Percentiles rank a stretch among this genome's conserved stretches.
Evolutionary conservation across 2,329 filamentous ascomycete species (phyloP).

Genomic region (Xylariaceae sp.): DNA sequence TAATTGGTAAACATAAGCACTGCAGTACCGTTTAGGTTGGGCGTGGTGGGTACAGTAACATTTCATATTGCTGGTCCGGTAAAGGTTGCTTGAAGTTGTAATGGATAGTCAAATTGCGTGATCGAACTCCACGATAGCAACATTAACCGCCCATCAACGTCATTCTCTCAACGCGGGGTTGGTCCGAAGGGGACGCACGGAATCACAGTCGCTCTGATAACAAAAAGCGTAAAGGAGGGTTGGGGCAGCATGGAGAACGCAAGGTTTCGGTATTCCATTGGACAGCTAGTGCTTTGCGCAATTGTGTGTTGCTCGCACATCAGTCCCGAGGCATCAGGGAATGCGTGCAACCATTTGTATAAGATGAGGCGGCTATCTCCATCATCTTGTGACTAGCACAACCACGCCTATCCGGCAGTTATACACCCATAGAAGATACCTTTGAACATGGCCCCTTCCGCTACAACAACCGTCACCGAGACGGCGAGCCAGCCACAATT

Average conservation of each 20-base stretch:
- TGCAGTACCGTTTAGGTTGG: too few species aligned
- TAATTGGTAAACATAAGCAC: too few species aligned
- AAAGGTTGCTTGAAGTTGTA: constrained; percentile 1
- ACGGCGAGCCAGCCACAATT: constrained; percentile 28
- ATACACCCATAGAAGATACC: background rate
- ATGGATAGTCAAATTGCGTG: constrained; percentile 36
- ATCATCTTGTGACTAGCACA: too few species aligned
- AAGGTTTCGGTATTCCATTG: constrained; percentile 33
- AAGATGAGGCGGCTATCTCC: constrained; percentile 4
- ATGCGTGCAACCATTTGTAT: constrained; percentile 3
- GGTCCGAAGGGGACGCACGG: background rate
- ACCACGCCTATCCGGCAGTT: too few species aligned
- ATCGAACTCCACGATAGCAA: constrained; percentile 41
- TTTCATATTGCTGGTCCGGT: too few species aligned
- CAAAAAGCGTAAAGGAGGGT: constrained; percentile 15
- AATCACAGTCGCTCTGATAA: constrained; percentile 9
- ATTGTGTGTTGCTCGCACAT: constrained; percentile 40
- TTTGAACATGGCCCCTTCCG: constrained; percentile 41
- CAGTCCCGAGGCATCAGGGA: constrained; percentile 26
- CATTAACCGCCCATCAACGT: constrained; percentile 32
- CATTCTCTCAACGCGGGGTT: constrained; percentile 24
- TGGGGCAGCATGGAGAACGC: constrained; percentile 24
- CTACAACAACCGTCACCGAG: constrained; percentile 39
- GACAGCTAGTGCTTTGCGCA: constrained; percentile 36
- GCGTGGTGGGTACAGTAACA: too few species aligned